Percentiles rank a stretch among this genome's conserved stretches.
Evolutionary conservation across 2,329 filamentous ascomycete genomes (phyloP).

Genomic region (Triangularia verruculosa): DNA sequence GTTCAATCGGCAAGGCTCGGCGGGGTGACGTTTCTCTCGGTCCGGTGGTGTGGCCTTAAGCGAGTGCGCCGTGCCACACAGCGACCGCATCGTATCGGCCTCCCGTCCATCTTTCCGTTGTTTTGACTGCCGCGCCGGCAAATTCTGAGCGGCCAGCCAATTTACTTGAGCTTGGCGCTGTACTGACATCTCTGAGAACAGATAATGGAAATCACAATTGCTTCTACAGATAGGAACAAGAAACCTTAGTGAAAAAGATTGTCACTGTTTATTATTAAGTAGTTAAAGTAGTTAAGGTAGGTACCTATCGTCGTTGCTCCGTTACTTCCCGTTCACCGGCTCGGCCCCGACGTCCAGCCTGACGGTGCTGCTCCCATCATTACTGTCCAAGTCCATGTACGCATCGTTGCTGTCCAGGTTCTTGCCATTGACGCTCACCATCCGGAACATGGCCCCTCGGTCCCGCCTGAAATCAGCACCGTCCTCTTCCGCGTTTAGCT

Average conservation of each 20-base stretch:
- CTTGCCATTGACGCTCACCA: constrained; percentile 8
- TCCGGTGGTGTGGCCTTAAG: neutral
- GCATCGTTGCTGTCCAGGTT: neutral
- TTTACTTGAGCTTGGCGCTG: neutral
- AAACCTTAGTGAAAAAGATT: too few relatives aligned
- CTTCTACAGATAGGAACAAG: too few relatives aligned
- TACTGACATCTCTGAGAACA: neutral
- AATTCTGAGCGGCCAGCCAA: too few relatives aligned
- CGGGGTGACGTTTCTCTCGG: neutral
- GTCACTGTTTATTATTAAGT: too few relatives aligned
- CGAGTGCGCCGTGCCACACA: too few relatives aligned
- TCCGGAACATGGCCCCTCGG: constrained; percentile 1
- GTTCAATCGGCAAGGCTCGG: neutral
- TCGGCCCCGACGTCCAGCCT: neutral
- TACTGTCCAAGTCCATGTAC: constrained; percentile 16
- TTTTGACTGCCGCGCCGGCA: neutral
- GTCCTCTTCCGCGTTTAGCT: neutral
- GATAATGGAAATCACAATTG: too few relatives aligned
- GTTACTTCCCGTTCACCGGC: neutral
- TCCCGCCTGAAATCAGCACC: constrained; percentile 4
- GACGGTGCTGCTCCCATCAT: constrained; percentile 8
- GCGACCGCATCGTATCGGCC: too few relatives aligned
- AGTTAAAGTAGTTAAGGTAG: too few relatives aligned
- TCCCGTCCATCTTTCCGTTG: too few relatives aligned
- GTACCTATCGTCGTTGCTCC: too few relatives aligned